phyloP scores from a whole-genome alignment of 768 basidiomycete genomes.

The Boletus tylopilopsis region DNA sequence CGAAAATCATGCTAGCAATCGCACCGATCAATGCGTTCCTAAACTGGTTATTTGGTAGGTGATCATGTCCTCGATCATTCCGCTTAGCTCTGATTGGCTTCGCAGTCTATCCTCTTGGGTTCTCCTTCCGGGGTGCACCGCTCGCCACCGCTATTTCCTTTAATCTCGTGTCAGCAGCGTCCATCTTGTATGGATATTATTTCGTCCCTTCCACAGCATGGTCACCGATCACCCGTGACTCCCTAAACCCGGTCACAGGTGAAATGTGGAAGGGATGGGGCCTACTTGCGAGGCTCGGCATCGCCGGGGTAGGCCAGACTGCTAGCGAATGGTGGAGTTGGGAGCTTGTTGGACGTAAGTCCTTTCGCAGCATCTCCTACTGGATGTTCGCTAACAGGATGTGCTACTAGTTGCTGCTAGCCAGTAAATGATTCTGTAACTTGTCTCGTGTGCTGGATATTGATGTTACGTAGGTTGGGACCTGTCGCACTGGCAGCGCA shows the following conservation, averaged over 20 bases:
- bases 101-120: slow-evolving; percentile 48
- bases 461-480: slow-evolving; percentile 53
- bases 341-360: slow-evolving; percentile 67
- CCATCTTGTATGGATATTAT: slow-evolving; percentile 59
- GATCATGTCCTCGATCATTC: not conserved
- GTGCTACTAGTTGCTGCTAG: slow-evolving; percentile 47
- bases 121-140: slow-evolving; percentile 92
- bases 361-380: not conserved
- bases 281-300: slow-evolving; percentile 66
- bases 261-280: slow-evolving; percentile 66
- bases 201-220: slow-evolving; percentile 72
- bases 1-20: slow-evolving; percentile 74
- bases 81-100: not conserved
- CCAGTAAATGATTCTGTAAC: slow-evolving; percentile 32
- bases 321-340: slow-evolving; percentile 98
- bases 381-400: not conserved
- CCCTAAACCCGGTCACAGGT: slow-evolving; percentile 47
- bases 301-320: slow-evolving; percentile 79
- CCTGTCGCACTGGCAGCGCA: slow-evolving; percentile 83
- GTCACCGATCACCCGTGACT: slow-evolving; percentile 39
- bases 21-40: slow-evolving; percentile 83
- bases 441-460: not conserved
- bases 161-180: slow-evolving; percentile 69
- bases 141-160: slow-evolving; percentile 86
- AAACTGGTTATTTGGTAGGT: slow-evolving; percentile 84